Evolutionary conservation across 805 yeast genomes (phyloP).

Genomic region (Candida germanica): DNA sequence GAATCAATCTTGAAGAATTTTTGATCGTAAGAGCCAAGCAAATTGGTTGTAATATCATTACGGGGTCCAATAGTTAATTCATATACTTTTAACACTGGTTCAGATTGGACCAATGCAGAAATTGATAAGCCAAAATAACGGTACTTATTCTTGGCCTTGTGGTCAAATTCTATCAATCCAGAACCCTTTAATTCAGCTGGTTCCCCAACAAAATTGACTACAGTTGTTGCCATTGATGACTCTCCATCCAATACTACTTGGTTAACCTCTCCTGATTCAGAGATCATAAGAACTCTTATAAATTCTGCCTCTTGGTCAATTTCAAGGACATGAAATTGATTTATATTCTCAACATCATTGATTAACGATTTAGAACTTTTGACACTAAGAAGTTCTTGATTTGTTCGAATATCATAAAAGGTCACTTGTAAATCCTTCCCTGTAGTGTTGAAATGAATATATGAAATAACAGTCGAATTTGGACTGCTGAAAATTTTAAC

Average conservation of each 20-base stretch:
- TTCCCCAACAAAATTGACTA: not conserved
- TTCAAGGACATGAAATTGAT: constrained; percentile 8
- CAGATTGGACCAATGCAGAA: constrained; percentile 2
- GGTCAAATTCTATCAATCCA: constrained; percentile 15
- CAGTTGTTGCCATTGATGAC: constrained; percentile 8
- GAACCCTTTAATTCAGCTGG: constrained; percentile 5
- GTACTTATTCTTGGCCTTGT: constrained; percentile 3
- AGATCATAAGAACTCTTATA: constrained; percentile 8
- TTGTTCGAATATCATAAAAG: constrained; percentile 3
- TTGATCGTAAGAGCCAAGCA: constrained; percentile 17
- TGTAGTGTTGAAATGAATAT: constrained; percentile 10
- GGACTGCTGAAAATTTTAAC: constrained; percentile 13
- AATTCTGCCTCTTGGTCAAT: constrained; percentile 1
- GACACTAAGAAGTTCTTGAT: not conserved
- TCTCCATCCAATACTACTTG: constrained; percentile 11
- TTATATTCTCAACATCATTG: constrained; percentile 6
- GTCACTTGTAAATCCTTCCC: constrained; percentile 4
- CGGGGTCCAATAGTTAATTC: constrained; percentile 12
- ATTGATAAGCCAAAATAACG: constrained; percentile 18
- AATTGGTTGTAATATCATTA: constrained; percentile 9
- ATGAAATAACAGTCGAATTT: constrained; percentile 8
- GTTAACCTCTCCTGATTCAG: constrained; percentile 12
- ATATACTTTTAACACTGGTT: constrained; percentile 12
- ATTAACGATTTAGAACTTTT: constrained; percentile 1
- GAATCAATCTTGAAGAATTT: constrained; percentile 12